Base-by-base conservation (phyloP, 2,329 filamentous ascomycete species). In the Chaetomium strumarium region DNA sequence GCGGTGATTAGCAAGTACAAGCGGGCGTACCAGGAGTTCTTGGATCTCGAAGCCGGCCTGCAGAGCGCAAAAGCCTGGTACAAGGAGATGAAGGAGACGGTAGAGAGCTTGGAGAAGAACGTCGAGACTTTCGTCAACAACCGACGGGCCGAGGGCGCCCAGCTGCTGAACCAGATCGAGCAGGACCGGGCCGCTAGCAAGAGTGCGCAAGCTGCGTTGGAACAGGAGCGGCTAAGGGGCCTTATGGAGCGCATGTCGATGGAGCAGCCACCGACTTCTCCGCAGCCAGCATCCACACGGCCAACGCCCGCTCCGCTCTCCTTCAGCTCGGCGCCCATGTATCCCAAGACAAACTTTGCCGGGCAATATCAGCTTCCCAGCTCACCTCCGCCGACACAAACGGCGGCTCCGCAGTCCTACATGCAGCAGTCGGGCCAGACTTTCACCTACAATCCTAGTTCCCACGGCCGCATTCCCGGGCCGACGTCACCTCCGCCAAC, bases 81-180 rank as follows among this genome's bases (percentile, higher is more conserved):
- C 67, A 80, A 81, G 3, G 93, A 97, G 67, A 99, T 97, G 90
- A 87, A 86, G 62, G 90, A 96, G 58, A 96, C 90, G 0, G 90
- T 95, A 0, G 88, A 92, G 60, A 96, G 88, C 65, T 74, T 96
- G 38, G 84, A 90, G 63, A 93, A 96, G 78, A 99, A 99, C 63
- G 93, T 99, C 1, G 92, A 97, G 60, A 88, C 87, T 0, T 99
- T 99, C 70, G 91, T 99, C 59, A 95, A 90, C 73, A 99, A 99
- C 68, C 82, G 93, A 47, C 78, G 91, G 55, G 86, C 88, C 0
- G 93, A 99, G 72, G 93, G 93, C 4, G 89, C 90, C 0, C 89
- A 96, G 66, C 79, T 99, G 5, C 79, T 99, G 34, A 84, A 82
- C 60, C 86, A 90, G 61, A 99, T 99, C 58, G 90, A 96, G 68